Evolutionary conservation across 306 rosid species (phyloP).

Genomic region (Alnus rubra): DNA sequence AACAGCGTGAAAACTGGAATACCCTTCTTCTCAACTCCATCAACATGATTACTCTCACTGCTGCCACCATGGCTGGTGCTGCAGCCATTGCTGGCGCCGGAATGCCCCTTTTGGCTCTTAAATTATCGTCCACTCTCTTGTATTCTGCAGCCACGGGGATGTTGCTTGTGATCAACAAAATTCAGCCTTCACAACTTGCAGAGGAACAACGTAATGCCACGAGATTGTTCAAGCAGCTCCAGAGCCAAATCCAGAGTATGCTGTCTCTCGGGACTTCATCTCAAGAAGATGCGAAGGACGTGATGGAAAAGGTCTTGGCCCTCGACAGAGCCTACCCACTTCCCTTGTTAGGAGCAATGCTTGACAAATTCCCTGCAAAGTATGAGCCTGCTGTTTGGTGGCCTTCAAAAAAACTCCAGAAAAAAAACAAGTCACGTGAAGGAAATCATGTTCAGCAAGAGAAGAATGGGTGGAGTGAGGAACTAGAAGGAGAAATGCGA

Average conservation of each 20-base stretch:
- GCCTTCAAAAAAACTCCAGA: constrained; percentile 39
- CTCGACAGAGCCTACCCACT: constrained; percentile 83
- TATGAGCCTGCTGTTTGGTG: constrained; percentile 79
- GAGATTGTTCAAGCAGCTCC: constrained; percentile 58
- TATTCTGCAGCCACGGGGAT: constrained; percentile 70
- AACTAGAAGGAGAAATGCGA: constrained; percentile 53
- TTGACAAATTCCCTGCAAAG: constrained; percentile 64
- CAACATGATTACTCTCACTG: constrained; percentile 76
- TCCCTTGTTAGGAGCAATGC: constrained; percentile 72
- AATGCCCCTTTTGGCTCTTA: constrained; percentile 46
- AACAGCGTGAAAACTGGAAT: constrained; percentile 76
- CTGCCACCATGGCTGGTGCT: constrained; percentile 59
- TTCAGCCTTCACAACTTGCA: constrained; percentile 82
- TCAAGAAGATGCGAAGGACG: constrained; percentile 43
- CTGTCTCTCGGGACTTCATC: constrained; percentile 34
- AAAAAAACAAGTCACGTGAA: not conserved
- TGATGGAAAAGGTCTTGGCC: constrained; percentile 57
- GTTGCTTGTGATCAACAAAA: constrained; percentile 57
- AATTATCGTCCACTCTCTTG: constrained; percentile 53
- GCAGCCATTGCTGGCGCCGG: constrained; percentile 27
- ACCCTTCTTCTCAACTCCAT: constrained; percentile 62
- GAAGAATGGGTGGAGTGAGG: constrained; percentile 61
- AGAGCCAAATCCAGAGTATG: constrained; percentile 38
- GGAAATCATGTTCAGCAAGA: not conserved
- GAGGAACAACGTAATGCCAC: constrained; percentile 81